A percentile compares a stretch with the other conserved stretches of the same genome.
Evolutionary conservation across 106 monocot genomes (phyloP).

Genomic region (Dendrobium chrysotoxum): DNA sequence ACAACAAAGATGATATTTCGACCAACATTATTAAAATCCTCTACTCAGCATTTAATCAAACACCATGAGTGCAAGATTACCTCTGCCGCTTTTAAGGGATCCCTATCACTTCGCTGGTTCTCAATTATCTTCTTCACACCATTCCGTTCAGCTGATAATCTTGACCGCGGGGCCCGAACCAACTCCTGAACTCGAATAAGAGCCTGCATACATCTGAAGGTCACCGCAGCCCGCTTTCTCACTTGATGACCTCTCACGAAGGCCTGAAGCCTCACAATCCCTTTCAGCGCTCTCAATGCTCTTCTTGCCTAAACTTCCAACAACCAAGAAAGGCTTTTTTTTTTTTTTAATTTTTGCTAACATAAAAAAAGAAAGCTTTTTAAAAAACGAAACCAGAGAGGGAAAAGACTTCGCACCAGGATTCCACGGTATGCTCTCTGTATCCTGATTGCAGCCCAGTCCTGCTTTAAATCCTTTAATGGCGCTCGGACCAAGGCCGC

Average conservation of each 20-base stretch:
- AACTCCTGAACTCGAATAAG: slow-evolving; percentile 50
- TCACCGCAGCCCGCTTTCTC: slow-evolving; percentile 48
- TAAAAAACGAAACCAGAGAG: neutral
- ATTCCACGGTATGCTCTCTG: slow-evolving; percentile 51
- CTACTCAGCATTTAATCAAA: neutral
- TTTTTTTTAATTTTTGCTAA: neutral
- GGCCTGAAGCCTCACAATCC: slow-evolving; percentile 57
- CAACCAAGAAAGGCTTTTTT: too few species aligned
- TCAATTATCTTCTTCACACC: slow-evolving; percentile 24
- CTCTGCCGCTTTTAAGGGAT: slow-evolving; percentile 40
- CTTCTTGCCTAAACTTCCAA: slow-evolving; percentile 35
- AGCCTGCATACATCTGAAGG: slow-evolving; percentile 55
- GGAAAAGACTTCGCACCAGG: slow-evolving; percentile 18
- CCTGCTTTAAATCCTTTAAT: slow-evolving; percentile 30
- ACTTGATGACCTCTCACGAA: slow-evolving; percentile 47
- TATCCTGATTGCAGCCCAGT: slow-evolving; percentile 51
- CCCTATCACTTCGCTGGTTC: slow-evolving; percentile 1
- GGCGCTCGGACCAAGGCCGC: slow-evolving; percentile 31
- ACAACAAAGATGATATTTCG: neutral
- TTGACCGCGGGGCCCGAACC: slow-evolving; percentile 22
- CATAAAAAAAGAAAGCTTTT: neutral
- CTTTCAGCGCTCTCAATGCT: slow-evolving; percentile 49
- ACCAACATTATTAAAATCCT: neutral
- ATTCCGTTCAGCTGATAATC: slow-evolving; percentile 23
- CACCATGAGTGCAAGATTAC: slow-evolving; percentile 8